Base-by-base conservation (phyloP, 2,329 filamentous ascomycete genomes). In the Venturia oleaginea region DNA sequence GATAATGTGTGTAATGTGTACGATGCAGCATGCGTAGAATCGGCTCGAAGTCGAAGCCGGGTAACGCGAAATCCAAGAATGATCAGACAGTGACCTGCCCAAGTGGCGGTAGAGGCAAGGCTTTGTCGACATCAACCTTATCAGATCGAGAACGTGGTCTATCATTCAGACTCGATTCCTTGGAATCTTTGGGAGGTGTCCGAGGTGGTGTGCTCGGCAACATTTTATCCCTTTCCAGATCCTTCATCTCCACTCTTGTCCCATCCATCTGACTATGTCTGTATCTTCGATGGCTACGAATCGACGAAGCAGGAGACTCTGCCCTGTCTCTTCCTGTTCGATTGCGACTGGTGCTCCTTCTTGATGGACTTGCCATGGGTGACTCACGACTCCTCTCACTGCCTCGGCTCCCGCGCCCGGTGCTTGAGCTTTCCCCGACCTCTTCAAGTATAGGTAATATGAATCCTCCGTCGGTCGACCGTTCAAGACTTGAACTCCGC, bases 391-490 rank as follows among this genome's bases (percentile, higher is more conserved):
- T 57, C 30, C 51, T 57, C 51, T n/a, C 43, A 38, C 61, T 62
- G 22, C 61, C 27, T n/a, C 61, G 24, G 10, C 61, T 51, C 17
- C 38, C 42, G 32, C 81, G 84, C 1, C 86, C 85, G 30, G 86
- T 82, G 66, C 88, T 90, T 8, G 82, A 84, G 11, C 81, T 87
- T 74, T 97, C 93, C 5, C 86, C 89, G n/a, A 86, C 88, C 76
- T 97, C 93, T 69, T 96, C 90, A 7, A 97, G 92, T 11, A 97
- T 87, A 0, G 93, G 93, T 2, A 97, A 78, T 1, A 82, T 86
- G 38, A 81, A 80, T 15, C 82, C 79, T 32, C 72, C 72, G 15
- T 80, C 75, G 17, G 82, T 80, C 77, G 82, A 71, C 73, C 86
- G 73, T 70, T 88, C 80, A 24, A 77, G 80, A 71, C 78, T 82